Evolutionary conservation across 192 early-diverging fungal species (phyloP), one percentile per base, ranked within the genome.

Genomic region (Backusella psychrophila): DNA sequence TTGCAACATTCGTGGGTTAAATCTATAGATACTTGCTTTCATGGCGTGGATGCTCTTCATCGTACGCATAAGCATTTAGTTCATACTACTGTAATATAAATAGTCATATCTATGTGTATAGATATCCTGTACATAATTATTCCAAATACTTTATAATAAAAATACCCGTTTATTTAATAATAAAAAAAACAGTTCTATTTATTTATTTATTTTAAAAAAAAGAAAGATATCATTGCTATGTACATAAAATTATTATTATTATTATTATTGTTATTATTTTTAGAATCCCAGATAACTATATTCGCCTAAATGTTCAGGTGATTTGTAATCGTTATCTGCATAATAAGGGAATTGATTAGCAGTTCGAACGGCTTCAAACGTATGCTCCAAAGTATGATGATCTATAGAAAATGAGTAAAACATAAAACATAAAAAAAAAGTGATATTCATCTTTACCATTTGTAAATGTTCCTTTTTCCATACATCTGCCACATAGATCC

Each of bases 1-100:
- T 71, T 94, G 49, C 85, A 89, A 49, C 86, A 91, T 75, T 80
- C 93, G 19, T 94, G 95, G 91, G 85, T 98, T 80, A 79, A 93
- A 79, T 84, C 70, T 36, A 90, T 95, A 19, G 49, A 77, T 34
- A 82, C 85, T 14, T 94, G 93, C 77, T 65, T 80, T 66, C 29
- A 70, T 63, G 53, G 38, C 0, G 65, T 63, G 12, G 56, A 63
- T 29, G 23, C 56, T 63, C 56, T 63, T 63, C 21, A 52, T 49
- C 41, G 31, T 34, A 39, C 52, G 6, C 77, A 79, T 38, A 65
- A 69, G n/a, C 75, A 77, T 53, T 53, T n/a, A 33, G 3, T 14
- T 33, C 33, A 33, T 44, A 63, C 7, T 12, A 26, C 56, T 26
- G 29, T 2, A 29, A 63, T 12, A 1, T 63, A 63, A 63, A 63